A percentile compares a stretch with the other conserved stretches of the same genome.
Evolutionary conservation across 495 filamentous ascomycete genomes (phyloP).

Genomic region (Stereocaulon alpinum): DNA sequence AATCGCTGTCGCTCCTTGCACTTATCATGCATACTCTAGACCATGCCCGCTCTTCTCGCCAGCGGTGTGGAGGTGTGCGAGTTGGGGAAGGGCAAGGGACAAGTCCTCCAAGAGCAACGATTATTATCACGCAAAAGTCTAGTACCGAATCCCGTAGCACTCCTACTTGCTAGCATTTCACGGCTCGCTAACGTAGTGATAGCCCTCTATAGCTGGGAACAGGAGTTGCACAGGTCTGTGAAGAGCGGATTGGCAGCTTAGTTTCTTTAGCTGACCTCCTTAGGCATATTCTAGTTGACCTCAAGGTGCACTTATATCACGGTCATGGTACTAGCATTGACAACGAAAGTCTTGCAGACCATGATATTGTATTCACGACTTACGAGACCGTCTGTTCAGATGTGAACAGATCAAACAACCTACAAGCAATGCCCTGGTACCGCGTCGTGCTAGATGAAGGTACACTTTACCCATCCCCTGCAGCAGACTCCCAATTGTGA

Average conservation of each 20-base stretch:
- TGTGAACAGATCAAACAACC: conserved; percentile 11
- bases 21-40: conserved; percentile 25
- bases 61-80: neutral
- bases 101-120: conserved; percentile 28
- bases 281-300: conserved; percentile 23
- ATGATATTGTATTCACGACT: conserved; percentile 34
- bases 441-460: conserved; percentile 39
- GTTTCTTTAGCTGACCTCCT: neutral
- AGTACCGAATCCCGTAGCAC: conserved; percentile 15
- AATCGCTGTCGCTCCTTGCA: conserved; percentile 33
- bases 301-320: conserved; percentile 30
- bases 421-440: conserved; percentile 30
- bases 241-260: neutral
- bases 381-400: conserved; percentile 32
- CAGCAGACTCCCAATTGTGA: neutral
- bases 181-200: conserved; percentile 4
- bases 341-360: conserved; percentile 18
- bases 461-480: conserved; percentile 7
- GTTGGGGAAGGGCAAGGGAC: neutral
- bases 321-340: conserved; percentile 22
- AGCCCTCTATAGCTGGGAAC: conserved; percentile 25
- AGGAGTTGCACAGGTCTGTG: conserved; percentile 24
- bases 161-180: neutral
- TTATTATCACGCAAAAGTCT: conserved; percentile 35
- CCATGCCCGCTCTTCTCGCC: conserved; percentile 13